Base-by-base conservation (phyloP, 768 basidiomycete genomes). In the Phaeotremella fagi region DNA sequence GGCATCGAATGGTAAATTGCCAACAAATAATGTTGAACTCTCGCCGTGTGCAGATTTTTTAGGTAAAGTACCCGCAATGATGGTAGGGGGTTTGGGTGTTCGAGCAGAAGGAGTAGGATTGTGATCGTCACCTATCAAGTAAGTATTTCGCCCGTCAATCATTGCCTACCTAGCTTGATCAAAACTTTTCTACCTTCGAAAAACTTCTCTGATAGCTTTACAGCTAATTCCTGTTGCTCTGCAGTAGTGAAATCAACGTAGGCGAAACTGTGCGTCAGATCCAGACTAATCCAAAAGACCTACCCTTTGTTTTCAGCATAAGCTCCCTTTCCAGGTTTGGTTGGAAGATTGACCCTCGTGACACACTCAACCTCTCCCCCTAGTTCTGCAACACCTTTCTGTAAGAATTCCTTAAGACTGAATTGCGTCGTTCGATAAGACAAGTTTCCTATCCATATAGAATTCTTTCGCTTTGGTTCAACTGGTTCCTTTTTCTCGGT, bases 361-460 rank as follows among this genome's bases (percentile, higher is more conserved):
- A 75, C 57, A 38, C 37, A 33, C 9, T 50, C 48, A 2, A 36
- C 53, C 20, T 52, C 23, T 0, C 64, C 63, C 20, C 64, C 71
- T 22, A 52, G 42, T 18, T 61, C 61, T 4, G 49, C 50, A 7
- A 60, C 43, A 28, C 62, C 64, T 38, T 55, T 58, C 41, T 66
- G 55, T n/a, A 66, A 52, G 37, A 61, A 74, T 16, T 60, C 57
- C 35, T 78, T 80, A 27, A 98, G 75, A n/a, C 84, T 77, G 11
- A 86, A 82, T 52, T 80, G 77, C 0, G 85, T 87, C 47, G 94
- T 97, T 75, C 86, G 87, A 80, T 86, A 98, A 4, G 87, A 81
- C 72, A 98, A 70, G 75, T 98, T 98, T 36, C 94, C 94, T 26
- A 97, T 87, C 94, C 94, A 98, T 43, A 97, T 80, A 3, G 89